phyloP scores from a whole-genome alignment of 768 basidiomycete species.

The Gloeostereum incarnatum region DNA sequence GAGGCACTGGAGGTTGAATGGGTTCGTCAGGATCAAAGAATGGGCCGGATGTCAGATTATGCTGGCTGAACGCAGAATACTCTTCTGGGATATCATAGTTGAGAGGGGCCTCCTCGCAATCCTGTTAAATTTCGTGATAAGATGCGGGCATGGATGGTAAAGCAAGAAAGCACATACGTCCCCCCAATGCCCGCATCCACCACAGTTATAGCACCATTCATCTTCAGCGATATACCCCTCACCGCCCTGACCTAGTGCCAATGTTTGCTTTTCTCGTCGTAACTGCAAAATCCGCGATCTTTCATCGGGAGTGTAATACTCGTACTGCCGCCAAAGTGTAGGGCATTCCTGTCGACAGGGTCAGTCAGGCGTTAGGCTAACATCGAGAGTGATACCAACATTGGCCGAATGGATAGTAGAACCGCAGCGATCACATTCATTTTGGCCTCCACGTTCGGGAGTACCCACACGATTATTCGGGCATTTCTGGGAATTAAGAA shows the following conservation, averaged over 20 bases:
- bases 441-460: slow-evolving; percentile 45
- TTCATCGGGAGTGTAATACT: slow-evolving; percentile 53
- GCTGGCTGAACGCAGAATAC: slow-evolving; percentile 57
- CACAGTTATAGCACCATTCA: slow-evolving; percentile 81
- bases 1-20: slow-evolving; percentile 14
- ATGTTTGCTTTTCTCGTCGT: slow-evolving; percentile 39
- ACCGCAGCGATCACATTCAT: slow-evolving; percentile 64
- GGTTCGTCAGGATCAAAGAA: slow-evolving; percentile 42
- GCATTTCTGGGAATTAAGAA: slow-evolving; percentile 1
- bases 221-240: slow-evolving; percentile 71
- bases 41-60: slow-evolving; percentile 56
- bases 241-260: slow-evolving; percentile 57
- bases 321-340: slow-evolving; percentile 73
- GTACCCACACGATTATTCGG: slow-evolving; percentile 54
- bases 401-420: slow-evolving; percentile 54
- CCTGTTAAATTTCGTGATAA: slow-evolving; percentile 27
- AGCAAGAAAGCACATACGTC: slow-evolving; percentile 67
- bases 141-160: background rate
- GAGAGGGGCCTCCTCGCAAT: slow-evolving; percentile 42
- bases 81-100: slow-evolving; percentile 34
- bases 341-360: slow-evolving; percentile 59
- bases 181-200: slow-evolving; percentile 62
- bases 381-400: slow-evolving; percentile 25
- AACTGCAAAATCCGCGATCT: slow-evolving; percentile 29
- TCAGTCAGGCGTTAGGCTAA: background rate